Conservation (phyloP, 106 monocot genomes). For the Hemerocallis citrina region DNA sequence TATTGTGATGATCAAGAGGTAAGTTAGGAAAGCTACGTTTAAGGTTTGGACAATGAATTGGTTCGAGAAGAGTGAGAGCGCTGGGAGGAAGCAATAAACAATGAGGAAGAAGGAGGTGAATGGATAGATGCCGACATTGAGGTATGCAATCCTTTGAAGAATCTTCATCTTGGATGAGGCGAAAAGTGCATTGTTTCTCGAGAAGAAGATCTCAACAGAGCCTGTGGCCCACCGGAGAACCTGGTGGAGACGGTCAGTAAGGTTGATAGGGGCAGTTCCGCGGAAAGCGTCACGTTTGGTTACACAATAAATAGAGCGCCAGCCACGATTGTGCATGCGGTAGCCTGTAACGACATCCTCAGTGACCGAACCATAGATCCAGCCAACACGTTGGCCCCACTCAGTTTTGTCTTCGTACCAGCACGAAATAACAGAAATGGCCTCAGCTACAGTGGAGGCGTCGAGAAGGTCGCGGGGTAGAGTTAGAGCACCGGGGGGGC, state of each 20-base stretch:
- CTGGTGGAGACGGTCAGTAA: conserved; percentile 69
- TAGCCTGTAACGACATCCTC: conserved; percentile 62
- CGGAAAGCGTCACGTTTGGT: conserved; percentile 51
- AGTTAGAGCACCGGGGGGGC: conserved; percentile 53
- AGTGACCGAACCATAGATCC: conserved; percentile 79
- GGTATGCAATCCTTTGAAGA: conserved; percentile 60
- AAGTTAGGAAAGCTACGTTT: conserved; percentile 52
- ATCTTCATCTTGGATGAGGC: conserved; percentile 52
- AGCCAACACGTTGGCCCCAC: conserved; percentile 65
- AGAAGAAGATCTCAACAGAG: conserved; percentile 81
- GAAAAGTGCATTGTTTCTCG: conserved; percentile 63
- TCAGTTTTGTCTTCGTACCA: conserved; percentile 89
- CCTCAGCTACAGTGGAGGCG: conserved; percentile 62
- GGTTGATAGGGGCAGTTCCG: conserved; percentile 47
- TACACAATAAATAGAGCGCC: conserved; percentile 61
- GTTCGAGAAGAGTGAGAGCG: conserved; percentile 72
- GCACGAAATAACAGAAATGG: conserved; percentile 67
- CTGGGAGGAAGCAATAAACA: conserved; percentile 81
- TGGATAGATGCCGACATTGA: conserved; percentile 59
- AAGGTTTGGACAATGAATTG: conserved; percentile 76
- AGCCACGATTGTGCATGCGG: conserved; percentile 77
- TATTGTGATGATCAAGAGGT: conserved; percentile 49
- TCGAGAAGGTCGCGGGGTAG: conserved; percentile 46
- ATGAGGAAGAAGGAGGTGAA: conserved; percentile 85
- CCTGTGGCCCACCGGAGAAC: conserved; percentile 83